Percentiles rank a stretch among this genome's conserved stretches.
Conservation (phyloP, 2,329 filamentous ascomycete species). For the Orbilia blumenaviensis region DNA sequence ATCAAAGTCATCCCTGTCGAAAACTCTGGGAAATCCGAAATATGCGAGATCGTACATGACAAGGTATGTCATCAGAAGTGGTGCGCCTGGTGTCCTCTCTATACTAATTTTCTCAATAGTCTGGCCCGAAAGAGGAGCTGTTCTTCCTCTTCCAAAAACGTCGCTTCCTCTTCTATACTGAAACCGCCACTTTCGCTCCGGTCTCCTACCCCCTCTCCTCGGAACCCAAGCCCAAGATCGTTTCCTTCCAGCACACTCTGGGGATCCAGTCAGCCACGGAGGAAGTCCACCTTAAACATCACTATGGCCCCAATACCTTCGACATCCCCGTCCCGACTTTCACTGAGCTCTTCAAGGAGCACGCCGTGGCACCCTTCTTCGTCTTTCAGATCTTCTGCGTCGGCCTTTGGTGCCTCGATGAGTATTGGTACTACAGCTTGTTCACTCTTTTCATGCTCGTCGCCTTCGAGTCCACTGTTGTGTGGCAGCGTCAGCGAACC, state of each 20-base stretch:
- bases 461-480: slow-evolving; percentile 95
- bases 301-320: slow-evolving; percentile 96
- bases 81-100: too few species aligned
- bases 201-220: slow-evolving; percentile 83
- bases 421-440: slow-evolving; percentile 99
- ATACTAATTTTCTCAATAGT: slow-evolving; percentile 61
- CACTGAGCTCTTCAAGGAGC: slow-evolving; percentile 94
- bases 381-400: slow-evolving; percentile 99
- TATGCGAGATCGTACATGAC: slow-evolving; percentile 81
- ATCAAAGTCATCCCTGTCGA: slow-evolving; percentile 92
- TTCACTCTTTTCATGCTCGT: slow-evolving; percentile 99
- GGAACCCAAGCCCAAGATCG: slow-evolving; percentile 82
- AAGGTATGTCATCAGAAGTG: too few species aligned
- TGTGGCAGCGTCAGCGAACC: slow-evolving; percentile 97
- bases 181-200: slow-evolving; percentile 78
- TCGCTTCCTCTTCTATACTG: slow-evolving; percentile 83
- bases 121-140: slow-evolving; percentile 76
- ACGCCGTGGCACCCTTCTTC: slow-evolving; percentile 98
- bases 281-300: slow-evolving; percentile 80
- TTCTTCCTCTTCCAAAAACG: slow-evolving; percentile 99
- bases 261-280: slow-evolving; percentile 80
- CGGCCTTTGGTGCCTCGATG: slow-evolving; percentile 96
- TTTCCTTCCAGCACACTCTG: slow-evolving; percentile 78
- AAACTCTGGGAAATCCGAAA: slow-evolving; percentile 89
- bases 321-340: slow-evolving; percentile 98